These are phyloP conservation scores for Penicillium sp. DNA, from an alignment of 2,329 filamentous ascomycete species.

Conservation along the genomic window DNA sequence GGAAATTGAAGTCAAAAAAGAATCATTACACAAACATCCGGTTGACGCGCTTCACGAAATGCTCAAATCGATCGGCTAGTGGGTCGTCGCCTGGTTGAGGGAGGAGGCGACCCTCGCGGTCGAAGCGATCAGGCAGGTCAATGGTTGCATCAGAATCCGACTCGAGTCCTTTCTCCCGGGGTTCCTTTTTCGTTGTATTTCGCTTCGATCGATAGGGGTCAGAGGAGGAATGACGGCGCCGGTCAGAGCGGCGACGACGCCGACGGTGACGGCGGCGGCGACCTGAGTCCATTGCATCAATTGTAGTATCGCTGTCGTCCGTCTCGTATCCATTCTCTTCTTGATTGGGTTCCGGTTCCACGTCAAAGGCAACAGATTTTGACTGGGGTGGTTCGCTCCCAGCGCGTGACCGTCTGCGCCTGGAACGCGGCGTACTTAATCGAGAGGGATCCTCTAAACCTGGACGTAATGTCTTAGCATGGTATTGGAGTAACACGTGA, in stretches of 20 bases:
- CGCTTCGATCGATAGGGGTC: constrained; percentile 22
- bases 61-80: constrained; percentile 41
- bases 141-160: constrained; percentile 50
- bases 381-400: constrained; percentile 32
- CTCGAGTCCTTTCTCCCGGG: constrained; percentile 20
- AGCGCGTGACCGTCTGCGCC: constrained; percentile 24
- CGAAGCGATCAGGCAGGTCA: constrained; percentile 51
- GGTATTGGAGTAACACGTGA: constrained; percentile 9
- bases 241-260: constrained; percentile 27
- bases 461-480: constrained; percentile 23
- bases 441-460: constrained; percentile 25
- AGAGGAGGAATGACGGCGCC: constrained; percentile 31
- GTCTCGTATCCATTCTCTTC: constrained; percentile 47
- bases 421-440: constrained; percentile 15
- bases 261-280: constrained; percentile 14
- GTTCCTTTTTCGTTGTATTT: neutral
- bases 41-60: constrained; percentile 40
- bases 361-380: constrained; percentile 42
- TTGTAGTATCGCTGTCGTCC: constrained; percentile 47
- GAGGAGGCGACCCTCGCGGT: constrained; percentile 45
- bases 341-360: constrained; percentile 22
- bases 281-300: constrained; percentile 28
- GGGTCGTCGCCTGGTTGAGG: constrained; percentile 38
- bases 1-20: neutral
- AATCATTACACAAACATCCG: constrained; percentile 28